Evolutionary conservation across 208 protist species (phyloP).

Genomic region (Trypanosoma melophagium): DNA sequence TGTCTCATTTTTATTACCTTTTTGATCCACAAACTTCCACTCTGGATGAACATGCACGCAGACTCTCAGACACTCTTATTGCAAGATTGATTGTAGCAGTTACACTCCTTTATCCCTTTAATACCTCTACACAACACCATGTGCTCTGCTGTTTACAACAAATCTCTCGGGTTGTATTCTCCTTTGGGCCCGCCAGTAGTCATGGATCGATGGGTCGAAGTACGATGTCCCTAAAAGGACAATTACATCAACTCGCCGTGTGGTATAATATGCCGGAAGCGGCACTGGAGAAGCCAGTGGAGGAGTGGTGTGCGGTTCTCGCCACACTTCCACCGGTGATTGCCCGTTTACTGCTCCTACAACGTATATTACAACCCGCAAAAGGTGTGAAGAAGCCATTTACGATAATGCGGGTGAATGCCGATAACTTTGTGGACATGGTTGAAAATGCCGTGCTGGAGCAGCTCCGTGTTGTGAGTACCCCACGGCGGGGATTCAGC

Average conservation of each 20-base stretch:
- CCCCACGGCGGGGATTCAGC: neutral
- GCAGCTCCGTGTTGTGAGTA: neutral
- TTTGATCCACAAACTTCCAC: slow-evolving; percentile 34
- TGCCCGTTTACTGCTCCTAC: slow-evolving; percentile 35
- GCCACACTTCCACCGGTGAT: slow-evolving; percentile 30
- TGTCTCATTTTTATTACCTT: slow-evolving; percentile 39
- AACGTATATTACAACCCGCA: slow-evolving; percentile 23
- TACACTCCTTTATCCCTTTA: slow-evolving; percentile 12
- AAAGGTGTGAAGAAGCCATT: slow-evolving; percentile 6
- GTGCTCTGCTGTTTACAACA: slow-evolving; percentile 27
- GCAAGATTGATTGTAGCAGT: slow-evolving; percentile 28
- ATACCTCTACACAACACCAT: slow-evolving; percentile 7
- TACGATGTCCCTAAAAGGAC: slow-evolving; percentile 38
- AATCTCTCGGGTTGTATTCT: slow-evolving; percentile 16
- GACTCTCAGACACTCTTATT: slow-evolving; percentile 33
- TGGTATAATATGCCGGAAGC: slow-evolving; percentile 35
- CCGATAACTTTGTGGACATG: slow-evolving; percentile 17
- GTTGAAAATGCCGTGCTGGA: slow-evolving; percentile 27
- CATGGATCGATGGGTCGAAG: slow-evolving; percentile 27
- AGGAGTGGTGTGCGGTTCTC: slow-evolving; percentile 27
- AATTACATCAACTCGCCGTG: slow-evolving; percentile 27
- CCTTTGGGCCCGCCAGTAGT: slow-evolving; percentile 17
- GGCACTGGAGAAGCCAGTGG: slow-evolving; percentile 2
- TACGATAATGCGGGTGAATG: slow-evolving; percentile 17
- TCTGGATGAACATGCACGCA: slow-evolving; percentile 17